Percentiles rank a stretch among this genome's conserved stretches.
Evolutionary conservation across 169 alveolate species (phyloP).

Genomic region (Eimeria zaria): DNA sequence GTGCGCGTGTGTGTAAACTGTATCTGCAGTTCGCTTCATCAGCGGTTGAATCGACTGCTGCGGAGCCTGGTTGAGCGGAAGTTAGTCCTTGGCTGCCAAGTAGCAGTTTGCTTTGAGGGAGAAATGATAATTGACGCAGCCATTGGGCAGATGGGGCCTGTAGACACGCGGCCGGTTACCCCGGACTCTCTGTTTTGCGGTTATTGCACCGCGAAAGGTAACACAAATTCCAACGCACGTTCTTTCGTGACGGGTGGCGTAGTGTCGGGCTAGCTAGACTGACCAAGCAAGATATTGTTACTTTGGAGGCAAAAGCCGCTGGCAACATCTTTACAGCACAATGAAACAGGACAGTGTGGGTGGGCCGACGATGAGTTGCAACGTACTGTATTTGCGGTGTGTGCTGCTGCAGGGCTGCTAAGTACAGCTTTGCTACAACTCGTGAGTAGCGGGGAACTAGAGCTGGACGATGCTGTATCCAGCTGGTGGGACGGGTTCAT

Average conservation of each 20-base stretch:
- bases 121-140: conserved; percentile 81
- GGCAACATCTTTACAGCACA: not conserved
- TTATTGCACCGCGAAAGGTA: conserved; percentile 79
- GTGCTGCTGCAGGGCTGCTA: conserved; percentile 82
- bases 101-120: conserved; percentile 86
- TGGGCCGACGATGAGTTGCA: not conserved
- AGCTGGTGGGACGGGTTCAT: conserved; percentile 91
- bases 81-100: conserved; percentile 87
- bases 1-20: not conserved
- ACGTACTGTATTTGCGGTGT: not conserved
- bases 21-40: conserved; percentile 70
- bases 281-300: not conserved
- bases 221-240: not conserved
- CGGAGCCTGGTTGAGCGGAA: conserved; percentile 59
- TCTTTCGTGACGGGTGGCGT: not conserved
- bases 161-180: conserved; percentile 84
- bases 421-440: conserved; percentile 87
- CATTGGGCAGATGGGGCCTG: conserved; percentile 89
- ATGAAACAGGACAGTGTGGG: not conserved
- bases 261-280: not conserved
- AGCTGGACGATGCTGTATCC: conserved; percentile 88
- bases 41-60: conserved; percentile 81
- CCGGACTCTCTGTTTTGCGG: conserved; percentile 84
- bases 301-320: not conserved
- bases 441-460: conserved; percentile 84